A percentile compares a stretch with the other conserved stretches of the same genome.
Conservation (phyloP, 306 rosid species). For the Dalbergia cochinchinensis region DNA sequence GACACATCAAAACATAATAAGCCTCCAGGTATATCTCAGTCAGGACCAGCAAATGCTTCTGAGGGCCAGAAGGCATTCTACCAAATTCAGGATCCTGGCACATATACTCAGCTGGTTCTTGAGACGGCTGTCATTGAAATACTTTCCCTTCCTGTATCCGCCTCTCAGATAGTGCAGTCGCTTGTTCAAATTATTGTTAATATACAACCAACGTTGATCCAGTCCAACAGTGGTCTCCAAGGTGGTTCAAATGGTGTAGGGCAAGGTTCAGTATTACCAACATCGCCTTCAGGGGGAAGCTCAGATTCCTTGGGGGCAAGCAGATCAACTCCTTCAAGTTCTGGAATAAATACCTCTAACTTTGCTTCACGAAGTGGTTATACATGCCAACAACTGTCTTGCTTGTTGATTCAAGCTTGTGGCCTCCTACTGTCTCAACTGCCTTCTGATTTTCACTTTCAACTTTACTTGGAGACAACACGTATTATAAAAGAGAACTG, state of each 20-base stretch:
- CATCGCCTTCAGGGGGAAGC: constrained; percentile 99
- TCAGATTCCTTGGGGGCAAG: constrained; percentile 91
- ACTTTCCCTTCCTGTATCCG: constrained; percentile 93
- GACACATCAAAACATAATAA: constrained; percentile 73
- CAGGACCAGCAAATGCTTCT: constrained; percentile 75
- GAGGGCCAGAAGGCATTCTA: constrained; percentile 90
- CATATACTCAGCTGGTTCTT: constrained; percentile 92
- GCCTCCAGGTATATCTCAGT: constrained; percentile 71
- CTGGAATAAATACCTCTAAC: constrained; percentile 88
- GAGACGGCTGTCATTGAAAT: constrained; percentile 96
- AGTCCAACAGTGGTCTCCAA: constrained; percentile 83
- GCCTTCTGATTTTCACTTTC: constrained; percentile 89
- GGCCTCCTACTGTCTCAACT: constrained; percentile 97
- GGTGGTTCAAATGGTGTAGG: constrained; percentile 81
- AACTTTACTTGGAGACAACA: constrained; percentile 89
- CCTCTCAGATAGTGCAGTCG: constrained; percentile 87
- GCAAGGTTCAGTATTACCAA: constrained; percentile 88
- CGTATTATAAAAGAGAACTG: constrained; percentile 94
- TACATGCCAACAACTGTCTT: constrained; percentile 92
- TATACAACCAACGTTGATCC: constrained; percentile 92
- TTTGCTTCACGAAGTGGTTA: constrained; percentile 96
- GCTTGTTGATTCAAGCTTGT: constrained; percentile 96
- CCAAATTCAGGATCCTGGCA: constrained; percentile 99
- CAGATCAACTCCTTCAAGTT: constrained; percentile 83
- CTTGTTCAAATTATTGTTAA: constrained; percentile 90